Conservation (phyloP, 306 rosid species). For the Astragalus glycyphyllos region DNA sequence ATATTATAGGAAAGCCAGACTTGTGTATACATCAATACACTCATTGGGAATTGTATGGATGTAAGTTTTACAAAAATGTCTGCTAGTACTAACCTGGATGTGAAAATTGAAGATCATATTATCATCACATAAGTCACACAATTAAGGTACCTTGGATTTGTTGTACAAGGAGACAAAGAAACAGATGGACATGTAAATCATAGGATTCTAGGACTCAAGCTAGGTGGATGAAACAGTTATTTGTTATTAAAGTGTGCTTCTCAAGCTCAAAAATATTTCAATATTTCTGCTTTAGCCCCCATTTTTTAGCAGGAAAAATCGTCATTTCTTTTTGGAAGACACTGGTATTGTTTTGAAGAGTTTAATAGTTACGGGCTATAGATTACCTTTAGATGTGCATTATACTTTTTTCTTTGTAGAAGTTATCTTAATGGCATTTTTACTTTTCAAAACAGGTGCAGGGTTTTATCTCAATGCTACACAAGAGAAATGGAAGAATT, state of each 20-base stretch:
- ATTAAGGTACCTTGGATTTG: neutral
- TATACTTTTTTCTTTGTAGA: slow-evolving; percentile 18
- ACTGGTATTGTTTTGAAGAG: neutral
- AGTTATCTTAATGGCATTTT: slow-evolving; percentile 23
- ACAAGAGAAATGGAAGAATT: slow-evolving; percentile 97
- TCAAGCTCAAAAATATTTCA: neutral
- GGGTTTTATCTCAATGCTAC: slow-evolving; percentile 96
- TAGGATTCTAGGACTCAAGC: neutral
- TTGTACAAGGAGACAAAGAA: too few relatives aligned
- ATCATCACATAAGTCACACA: neutral
- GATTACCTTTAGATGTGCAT: slow-evolving; percentile 32
- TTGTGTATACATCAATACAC: too few relatives aligned
- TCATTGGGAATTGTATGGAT: neutral
- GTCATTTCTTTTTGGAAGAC: neutral
- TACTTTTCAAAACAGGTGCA: slow-evolving; percentile 67
- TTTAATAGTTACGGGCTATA: slow-evolving; percentile 14
- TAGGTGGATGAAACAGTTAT: neutral
- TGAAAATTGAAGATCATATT: neutral
- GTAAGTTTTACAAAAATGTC: neutral
- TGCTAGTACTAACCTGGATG: neutral
- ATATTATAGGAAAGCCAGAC: neutral
- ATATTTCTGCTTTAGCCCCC: neutral
- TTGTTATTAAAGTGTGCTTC: neutral
- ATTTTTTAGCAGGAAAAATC: neutral
- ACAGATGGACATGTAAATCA: too few relatives aligned